Evolutionary conservation across 495 filamentous ascomycete genomes (phyloP).

Genomic region (Aspergillus homomorphus): DNA sequence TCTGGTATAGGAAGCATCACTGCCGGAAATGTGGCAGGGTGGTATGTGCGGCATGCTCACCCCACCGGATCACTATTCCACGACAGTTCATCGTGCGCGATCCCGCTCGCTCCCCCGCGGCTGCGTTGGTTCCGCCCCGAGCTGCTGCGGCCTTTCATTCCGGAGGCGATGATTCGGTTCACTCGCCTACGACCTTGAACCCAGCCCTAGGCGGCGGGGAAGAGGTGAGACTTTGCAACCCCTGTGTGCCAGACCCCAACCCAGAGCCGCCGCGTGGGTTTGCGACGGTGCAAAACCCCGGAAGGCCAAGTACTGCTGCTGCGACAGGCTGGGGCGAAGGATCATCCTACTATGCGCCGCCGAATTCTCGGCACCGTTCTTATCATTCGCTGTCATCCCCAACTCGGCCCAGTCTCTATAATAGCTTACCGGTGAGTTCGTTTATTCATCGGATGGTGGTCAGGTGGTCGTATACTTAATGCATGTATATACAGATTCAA

Average conservation of each 20-base stretch:
- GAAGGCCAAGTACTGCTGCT: slow-evolving; percentile 16
- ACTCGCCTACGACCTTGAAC: slow-evolving; percentile 33
- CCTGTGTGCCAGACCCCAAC: slow-evolving; percentile 90
- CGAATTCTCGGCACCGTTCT: slow-evolving; percentile 17
- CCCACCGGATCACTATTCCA: slow-evolving; percentile 92
- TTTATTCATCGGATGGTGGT: background rate
- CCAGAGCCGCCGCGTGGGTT: slow-evolving; percentile 55
- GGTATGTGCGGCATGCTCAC: slow-evolving; percentile 87
- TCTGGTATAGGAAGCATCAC: slow-evolving; percentile 89
- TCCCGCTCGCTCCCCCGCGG: slow-evolving; percentile 22
- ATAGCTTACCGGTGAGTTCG: slow-evolving; percentile 13
- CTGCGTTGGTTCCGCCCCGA: slow-evolving; percentile 21
- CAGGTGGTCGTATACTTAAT: background rate
- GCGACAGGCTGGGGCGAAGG: slow-evolving; percentile 4
- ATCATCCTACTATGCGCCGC: slow-evolving; percentile 2
- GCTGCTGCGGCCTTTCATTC: slow-evolving; percentile 36
- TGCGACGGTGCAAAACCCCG: slow-evolving; percentile 22
- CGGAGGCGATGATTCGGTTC: slow-evolving; percentile 35
- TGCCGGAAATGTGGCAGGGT: slow-evolving; percentile 96
- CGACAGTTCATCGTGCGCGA: slow-evolving; percentile 84
- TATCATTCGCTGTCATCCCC: slow-evolving; percentile 22
- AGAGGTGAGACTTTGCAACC: slow-evolving; percentile 88
- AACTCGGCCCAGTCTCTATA: slow-evolving; percentile 3
- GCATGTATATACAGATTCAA: slow-evolving; percentile 1
- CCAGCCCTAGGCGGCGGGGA: slow-evolving; percentile 72